phyloP scores from a whole-genome alignment of 768 basidiomycete genomes.

The Mycena venus region DNA sequence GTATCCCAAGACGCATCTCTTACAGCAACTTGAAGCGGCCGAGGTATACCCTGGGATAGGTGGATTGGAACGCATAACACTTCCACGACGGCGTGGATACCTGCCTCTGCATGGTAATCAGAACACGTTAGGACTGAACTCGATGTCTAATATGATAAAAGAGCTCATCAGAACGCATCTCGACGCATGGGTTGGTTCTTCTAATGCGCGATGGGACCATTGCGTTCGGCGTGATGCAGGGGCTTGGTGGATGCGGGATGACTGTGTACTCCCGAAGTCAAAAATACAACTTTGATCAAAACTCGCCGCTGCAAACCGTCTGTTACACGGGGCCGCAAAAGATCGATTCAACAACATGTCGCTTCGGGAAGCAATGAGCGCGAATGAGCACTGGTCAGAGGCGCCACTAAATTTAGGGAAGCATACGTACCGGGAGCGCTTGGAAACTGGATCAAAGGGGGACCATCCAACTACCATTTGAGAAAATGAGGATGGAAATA shows the following conservation, averaged over 20 bases:
- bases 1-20: no score
- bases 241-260: background rate
- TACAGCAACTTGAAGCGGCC: no score
- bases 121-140: no score
- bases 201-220: background rate
- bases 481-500: no score
- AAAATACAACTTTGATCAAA: background rate
- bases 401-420: background rate
- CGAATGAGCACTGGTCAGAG: background rate
- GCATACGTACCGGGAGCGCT: background rate
- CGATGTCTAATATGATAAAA: background rate
- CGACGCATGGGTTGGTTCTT: background rate
- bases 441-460: no score
- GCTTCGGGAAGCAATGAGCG: background rate
- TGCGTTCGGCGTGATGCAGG: no score
- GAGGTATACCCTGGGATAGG: background rate
- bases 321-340: no score
- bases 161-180: background rate
- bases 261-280: conserved; percentile 1
- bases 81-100: background rate
- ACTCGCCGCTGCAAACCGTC: background rate
- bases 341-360: background rate
- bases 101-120: no score
- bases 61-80: no score
- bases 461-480: no score